Evolutionary conservation across 805 yeast genomes (phyloP).

Genomic region (Kluyveromyces lactis): DNA sequence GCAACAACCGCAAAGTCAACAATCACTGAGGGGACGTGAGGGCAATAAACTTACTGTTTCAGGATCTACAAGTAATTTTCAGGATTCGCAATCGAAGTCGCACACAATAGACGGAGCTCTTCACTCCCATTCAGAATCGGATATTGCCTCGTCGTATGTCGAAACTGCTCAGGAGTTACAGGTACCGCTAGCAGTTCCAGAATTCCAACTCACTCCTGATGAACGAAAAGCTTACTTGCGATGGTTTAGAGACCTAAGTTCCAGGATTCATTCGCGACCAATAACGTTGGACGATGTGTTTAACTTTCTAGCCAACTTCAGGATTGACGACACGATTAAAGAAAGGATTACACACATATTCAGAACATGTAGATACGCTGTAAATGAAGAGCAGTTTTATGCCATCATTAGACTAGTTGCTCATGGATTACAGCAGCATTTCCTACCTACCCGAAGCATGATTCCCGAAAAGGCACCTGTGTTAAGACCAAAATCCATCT

Average conservation of each 20-base stretch:
- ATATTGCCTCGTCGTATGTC: conserved; percentile 7
- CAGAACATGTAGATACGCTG: conserved; percentile 41
- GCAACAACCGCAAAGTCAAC: not conserved
- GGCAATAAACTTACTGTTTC: not conserved
- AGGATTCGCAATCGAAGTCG: too few species aligned
- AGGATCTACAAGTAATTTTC: not conserved
- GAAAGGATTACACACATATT: conserved; percentile 45
- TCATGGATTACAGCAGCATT: conserved; percentile 48
- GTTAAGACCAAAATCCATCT: conserved; percentile 73
- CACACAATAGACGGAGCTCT: not conserved
- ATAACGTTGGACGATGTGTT: conserved; percentile 73
- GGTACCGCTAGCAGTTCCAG: conserved; percentile 57
- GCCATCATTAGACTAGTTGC: conserved; percentile 75
- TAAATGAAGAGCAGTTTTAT: conserved; percentile 86
- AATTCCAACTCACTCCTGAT: conserved; percentile 60
- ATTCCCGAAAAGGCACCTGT: conserved; percentile 52
- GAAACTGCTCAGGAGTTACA: conserved; percentile 32
- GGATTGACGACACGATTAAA: conserved; percentile 43
- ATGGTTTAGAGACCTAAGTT: conserved; percentile 84
- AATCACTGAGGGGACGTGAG: not conserved
- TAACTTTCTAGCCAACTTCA: conserved; percentile 68
- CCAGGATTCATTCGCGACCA: conserved; percentile 58
- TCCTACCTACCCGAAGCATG: conserved; percentile 44
- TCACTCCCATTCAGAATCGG: not conserved
- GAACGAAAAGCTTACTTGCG: conserved; percentile 82